Conservation (phyloP, 1,284 basidiomycete genomes). For the Crepidotus sp. region DNA sequence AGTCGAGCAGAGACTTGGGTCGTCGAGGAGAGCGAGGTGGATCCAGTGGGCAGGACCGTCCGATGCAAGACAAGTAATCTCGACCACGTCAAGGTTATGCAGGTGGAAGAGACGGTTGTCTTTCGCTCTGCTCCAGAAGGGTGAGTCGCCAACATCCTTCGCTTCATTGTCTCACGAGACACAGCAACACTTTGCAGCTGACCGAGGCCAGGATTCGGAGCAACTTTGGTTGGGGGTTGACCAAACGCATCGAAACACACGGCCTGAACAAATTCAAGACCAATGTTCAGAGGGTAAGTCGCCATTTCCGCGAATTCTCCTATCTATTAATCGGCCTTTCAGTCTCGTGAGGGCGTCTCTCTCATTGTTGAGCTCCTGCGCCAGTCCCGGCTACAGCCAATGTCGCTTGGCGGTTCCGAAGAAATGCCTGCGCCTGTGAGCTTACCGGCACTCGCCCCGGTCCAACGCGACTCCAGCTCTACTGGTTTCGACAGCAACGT, state of each 20-base stretch:
- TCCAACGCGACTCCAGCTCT: conserved; percentile 2
- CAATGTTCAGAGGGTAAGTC: conserved; percentile 62
- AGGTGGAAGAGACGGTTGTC: conserved; percentile 65
- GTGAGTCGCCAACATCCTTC: conserved; percentile 31
- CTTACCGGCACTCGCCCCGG: conserved; percentile 3
- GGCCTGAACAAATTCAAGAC: conserved; percentile 69
- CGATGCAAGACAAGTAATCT: conserved; percentile 69
- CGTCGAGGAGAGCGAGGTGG: conserved; percentile 85
- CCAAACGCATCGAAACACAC: conserved; percentile 70
- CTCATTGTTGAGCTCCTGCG: conserved; percentile 65
- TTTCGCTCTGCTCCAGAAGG: conserved; percentile 56
- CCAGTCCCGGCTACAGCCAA: conserved; percentile 63
- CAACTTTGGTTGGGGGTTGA: conserved; percentile 75
- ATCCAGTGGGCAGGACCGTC: conserved; percentile 62
- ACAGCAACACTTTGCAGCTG: conserved; percentile 63
- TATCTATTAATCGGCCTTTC: conserved; percentile 20
- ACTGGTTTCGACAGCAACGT: not conserved
- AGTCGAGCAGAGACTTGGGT: conserved; percentile 77
- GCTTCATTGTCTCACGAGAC: conserved; percentile 10
- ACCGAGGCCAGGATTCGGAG: conserved; percentile 73
- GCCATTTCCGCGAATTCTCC: not conserved
- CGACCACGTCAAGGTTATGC: conserved; percentile 79
- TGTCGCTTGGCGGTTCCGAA: conserved; percentile 40
- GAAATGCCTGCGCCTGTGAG: conserved; percentile 5
- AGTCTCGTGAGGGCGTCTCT: conserved; percentile 78